A percentile compares a stretch with the other conserved stretches of the same genome.
Evolutionary conservation across 148 eudicot species (phyloP).

Genomic region (Chenopodium formosanum): DNA sequence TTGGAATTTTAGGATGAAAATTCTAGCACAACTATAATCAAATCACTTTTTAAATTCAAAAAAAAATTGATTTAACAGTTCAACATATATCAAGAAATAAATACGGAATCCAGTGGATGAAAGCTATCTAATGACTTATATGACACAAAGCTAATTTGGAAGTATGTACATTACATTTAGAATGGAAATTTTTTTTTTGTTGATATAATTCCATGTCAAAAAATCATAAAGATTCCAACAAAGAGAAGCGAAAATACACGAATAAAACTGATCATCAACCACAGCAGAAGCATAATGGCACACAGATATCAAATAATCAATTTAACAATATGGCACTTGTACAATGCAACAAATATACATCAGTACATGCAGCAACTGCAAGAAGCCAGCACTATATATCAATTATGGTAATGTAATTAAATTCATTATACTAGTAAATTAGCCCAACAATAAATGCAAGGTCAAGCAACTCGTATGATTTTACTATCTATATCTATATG

Average conservation of each 20-base stretch:
- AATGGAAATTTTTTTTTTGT: too few relatives aligned
- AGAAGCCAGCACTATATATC: background rate
- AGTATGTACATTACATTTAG: too few relatives aligned
- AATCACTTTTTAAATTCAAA: too few relatives aligned
- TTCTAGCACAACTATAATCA: too few relatives aligned
- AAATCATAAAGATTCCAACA: background rate
- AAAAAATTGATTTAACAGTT: too few relatives aligned
- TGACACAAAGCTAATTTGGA: too few relatives aligned
- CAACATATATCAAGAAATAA: too few relatives aligned
- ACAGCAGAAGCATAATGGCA: background rate
- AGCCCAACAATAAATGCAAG: background rate
- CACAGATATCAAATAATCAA: background rate
- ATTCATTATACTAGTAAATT: background rate
- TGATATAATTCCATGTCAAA: too few relatives aligned
- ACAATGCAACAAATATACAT: background rate
- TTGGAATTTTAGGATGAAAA: too few relatives aligned
- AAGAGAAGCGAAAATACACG: background rate
- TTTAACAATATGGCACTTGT: background rate
- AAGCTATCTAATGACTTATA: too few relatives aligned
- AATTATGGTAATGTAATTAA: background rate
- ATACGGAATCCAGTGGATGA: too few relatives aligned
- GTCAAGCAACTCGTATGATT: background rate
- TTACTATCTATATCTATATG: conserved; percentile 30
- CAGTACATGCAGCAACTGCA: background rate
- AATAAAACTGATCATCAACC: background rate